Evolutionary conservation across 2,329 filamentous ascomycete species (phyloP), one percentile per base, ranked within the genome.

Genomic region (Aspergillus sp.): DNA sequence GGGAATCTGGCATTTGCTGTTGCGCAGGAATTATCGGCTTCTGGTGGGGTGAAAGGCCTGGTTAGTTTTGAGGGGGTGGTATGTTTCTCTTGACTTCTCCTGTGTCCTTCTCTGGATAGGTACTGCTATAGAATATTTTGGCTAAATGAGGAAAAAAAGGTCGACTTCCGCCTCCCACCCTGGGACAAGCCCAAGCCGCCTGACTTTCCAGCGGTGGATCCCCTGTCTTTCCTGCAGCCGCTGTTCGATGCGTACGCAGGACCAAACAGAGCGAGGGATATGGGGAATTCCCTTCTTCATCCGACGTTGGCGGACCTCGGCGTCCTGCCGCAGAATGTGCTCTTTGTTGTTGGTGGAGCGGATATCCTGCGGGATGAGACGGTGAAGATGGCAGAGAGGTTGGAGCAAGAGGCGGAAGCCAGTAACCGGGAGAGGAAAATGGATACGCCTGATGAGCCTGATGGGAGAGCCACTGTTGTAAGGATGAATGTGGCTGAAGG

Each of bases 161-260:
- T 79, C 7, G 77, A 80, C 57, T 62, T 79, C 15, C 71, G 76
- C 0, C 64, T 75, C 0, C 66, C 66, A 15, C 78, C 79, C 0
- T 67, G 67, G 63, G 64, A 75, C 40, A 82, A 82, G 60, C 76
- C 75, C 0, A 70, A 65, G 9, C 75, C 69, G 4, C 55, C 58
- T 1, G 61, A 56, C 5, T 71, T 70, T 41, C 76, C 77, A 1
- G 66, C 66, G 21, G 67, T 57, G 1, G 79, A 82, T 55, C 77
- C 77, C 0, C 33, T 77, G 15, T 56, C 59, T 0, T 73, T 76
- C 15, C 56, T 82, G 49, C 52, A 73, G 23, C 76, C 76, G 0
- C 63, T 82, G 8, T 79, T 76, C 44, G 77, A 82, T 61, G 66
- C 77, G 0, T 82, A 82, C 57, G 72, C 75, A 1, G 74, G 64